Percentiles rank a stretch among this genome's conserved stretches.
Conservation (phyloP, 495 filamentous ascomycete species). For the Articulospora tetracladia region DNA sequence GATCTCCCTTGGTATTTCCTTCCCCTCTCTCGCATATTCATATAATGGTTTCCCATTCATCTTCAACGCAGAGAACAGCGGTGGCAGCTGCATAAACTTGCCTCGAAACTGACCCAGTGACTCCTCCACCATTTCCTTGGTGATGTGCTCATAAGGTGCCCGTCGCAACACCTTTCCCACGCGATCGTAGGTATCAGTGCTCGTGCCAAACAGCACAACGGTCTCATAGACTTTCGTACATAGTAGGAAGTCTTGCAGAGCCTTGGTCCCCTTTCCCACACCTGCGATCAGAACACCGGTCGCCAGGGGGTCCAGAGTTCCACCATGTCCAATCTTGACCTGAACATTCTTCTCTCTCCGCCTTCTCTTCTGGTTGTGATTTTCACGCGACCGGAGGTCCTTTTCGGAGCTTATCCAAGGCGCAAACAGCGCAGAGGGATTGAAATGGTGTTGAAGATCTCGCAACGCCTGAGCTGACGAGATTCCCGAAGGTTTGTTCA, state of each 20-base stretch:
- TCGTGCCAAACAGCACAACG: conserved; percentile 83
- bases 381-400: conserved; percentile 45
- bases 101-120: conserved; percentile 74
- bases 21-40: conserved; percentile 91
- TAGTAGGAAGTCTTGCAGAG: conserved; percentile 66
- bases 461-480: conserved; percentile 87
- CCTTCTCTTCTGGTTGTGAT: conserved; percentile 47
- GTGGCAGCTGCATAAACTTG: conserved; percentile 85
- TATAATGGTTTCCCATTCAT: conserved; percentile 90
- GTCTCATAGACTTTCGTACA: conserved; percentile 94
- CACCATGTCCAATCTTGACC: conserved; percentile 95
- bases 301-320: conserved; percentile 91
- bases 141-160: conserved; percentile 73
- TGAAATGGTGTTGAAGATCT: conserved; percentile 75
- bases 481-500: conserved; percentile 85
- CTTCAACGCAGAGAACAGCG: conserved; percentile 85
- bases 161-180: conserved; percentile 75
- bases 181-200: conserved; percentile 88
- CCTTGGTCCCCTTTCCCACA: conserved; percentile 84
- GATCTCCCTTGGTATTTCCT: conserved; percentile 78
- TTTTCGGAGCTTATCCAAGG: conserved; percentile 66
- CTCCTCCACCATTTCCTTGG: conserved; percentile 70
- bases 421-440: conserved; percentile 70
- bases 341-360: conserved; percentile 51
- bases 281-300: conserved; percentile 89